Base-by-base conservation (phyloP, 2,329 filamentous ascomycete species). In the Acephala macrosclerotiorum region DNA sequence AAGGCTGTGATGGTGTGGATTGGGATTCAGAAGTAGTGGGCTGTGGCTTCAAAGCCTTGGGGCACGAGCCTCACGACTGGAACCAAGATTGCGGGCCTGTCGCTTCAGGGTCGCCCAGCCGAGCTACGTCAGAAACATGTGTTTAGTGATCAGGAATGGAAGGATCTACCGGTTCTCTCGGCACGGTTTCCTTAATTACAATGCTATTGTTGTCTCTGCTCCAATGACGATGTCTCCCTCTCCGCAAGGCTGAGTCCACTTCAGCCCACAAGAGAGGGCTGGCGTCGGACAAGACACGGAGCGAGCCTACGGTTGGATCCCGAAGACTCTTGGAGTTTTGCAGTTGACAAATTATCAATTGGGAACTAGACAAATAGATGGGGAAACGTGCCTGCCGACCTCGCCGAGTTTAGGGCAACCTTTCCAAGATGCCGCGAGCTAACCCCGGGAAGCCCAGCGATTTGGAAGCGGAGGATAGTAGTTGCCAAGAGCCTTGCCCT, bases 151-250 rank as follows among this genome's bases (percentile, higher is more conserved):
- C 45, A 2, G n/a, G n/a, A 49, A 22, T 22, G 45, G 20, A 49
- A 25, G n/a, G 45, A 49, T 49, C 45, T 49, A 49, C 45, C 45
- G 45, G n/a, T 22, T 49, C 45, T 49, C 45, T n/a, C 45, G 45
- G 45, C 45, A 49, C 45, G 45, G 7, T 18, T 20, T 22, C 45
- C 40, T 16, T 18, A 42, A 18, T 42, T 16, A 18, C 18, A n/a
- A 16, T 42, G 40, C 40, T 42, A 42, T 42, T 42, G 16, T 16
- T n/a, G n/a, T 9, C 2, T 49, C 22, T 49, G 9, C 45, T 12
- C 45, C 49, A 33, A 53, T 42, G 12, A 42, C 38, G 12, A n/a
- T 49, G 45, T 49, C 49, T 25, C 18, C 26, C 8, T 14, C 14
- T 11, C 5, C 18, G 49, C 26, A 53, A 53, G 49, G 49, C 49